Evolutionary conservation across 306 rosid genomes (phyloP).

Genomic region (Sindora glabra): DNA sequence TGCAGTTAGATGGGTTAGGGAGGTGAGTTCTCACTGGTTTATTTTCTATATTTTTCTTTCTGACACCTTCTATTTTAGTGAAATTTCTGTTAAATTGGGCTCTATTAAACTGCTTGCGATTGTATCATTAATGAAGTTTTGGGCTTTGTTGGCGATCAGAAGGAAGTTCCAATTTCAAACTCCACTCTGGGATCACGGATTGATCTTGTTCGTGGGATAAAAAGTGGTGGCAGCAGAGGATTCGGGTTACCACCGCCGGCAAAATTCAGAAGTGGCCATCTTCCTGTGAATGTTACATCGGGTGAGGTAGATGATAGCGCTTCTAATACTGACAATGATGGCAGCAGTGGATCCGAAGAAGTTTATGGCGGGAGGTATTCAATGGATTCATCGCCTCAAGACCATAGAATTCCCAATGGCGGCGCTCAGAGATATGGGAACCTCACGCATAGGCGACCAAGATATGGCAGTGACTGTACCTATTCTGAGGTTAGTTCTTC

Average conservation of each 20-base stretch:
- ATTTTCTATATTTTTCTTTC: background rate
- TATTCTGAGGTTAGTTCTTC: slow-evolving; percentile 92
- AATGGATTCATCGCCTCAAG: slow-evolving; percentile 76
- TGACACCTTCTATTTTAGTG: background rate
- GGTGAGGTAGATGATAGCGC: slow-evolving; percentile 37
- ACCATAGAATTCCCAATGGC: slow-evolving; percentile 34
- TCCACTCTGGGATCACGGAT: slow-evolving; percentile 41
- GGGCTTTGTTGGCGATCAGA: slow-evolving; percentile 32
- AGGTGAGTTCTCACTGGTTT: slow-evolving; percentile 38
- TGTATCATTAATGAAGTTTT: no score
- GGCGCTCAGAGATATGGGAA: slow-evolving; percentile 34
- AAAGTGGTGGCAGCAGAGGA: slow-evolving; percentile 48
- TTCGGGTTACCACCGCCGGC: slow-evolving; percentile 77
- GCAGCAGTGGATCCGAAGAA: slow-evolving; percentile 55
- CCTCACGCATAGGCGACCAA: slow-evolving; percentile 19
- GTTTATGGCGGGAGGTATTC: slow-evolving; percentile 71
- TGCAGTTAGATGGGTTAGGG: slow-evolving; percentile 85
- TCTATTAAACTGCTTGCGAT: background rate
- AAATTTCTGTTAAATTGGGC: slow-evolving; percentile 1
- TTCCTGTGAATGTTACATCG: slow-evolving; percentile 54
- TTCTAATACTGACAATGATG: slow-evolving; percentile 65
- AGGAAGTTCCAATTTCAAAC: slow-evolving; percentile 41
- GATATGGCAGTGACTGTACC: slow-evolving; percentile 52
- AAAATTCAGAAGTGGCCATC: slow-evolving; percentile 86
- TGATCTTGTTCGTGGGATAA: slow-evolving; percentile 46